Conservation (phyloP, 257 asterid genomes). For the Parsonsia alboflavescens region DNA sequence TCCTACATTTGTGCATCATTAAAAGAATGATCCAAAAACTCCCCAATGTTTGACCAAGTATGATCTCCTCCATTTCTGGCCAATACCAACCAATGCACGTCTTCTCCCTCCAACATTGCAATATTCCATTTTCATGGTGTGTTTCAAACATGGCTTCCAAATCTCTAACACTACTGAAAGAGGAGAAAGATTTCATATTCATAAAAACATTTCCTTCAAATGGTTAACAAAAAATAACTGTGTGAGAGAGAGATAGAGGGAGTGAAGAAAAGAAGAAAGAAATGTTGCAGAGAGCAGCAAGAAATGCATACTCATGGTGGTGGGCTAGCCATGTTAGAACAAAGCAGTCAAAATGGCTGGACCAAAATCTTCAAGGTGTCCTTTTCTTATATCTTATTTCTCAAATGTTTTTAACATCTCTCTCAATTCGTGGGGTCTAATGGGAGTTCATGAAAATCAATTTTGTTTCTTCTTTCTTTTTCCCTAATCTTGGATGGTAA, state of each 20-base stretch:
- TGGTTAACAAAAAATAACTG: background rate
- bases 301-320: constrained; percentile 61
- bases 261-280: background rate
- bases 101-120: background rate
- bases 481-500: background rate
- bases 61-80: constrained; percentile 18
- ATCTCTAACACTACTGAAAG: constrained; percentile 1
- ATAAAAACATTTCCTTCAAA: background rate
- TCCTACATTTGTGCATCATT: constrained; percentile 38
- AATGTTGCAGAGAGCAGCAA: constrained; percentile 53
- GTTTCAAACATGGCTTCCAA: constrained; percentile 10
- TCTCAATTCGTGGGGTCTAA: background rate
- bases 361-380: constrained; percentile 40
- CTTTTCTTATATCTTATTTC: background rate
- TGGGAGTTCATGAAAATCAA: background rate
- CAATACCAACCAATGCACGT: constrained; percentile 16
- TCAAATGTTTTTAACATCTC: constrained; percentile 1
- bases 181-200: constrained; percentile 4
- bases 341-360: constrained; percentile 54
- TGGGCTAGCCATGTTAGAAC: constrained; percentile 56
- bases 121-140: constrained; percentile 10
- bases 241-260: background rate
- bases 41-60: constrained; percentile 25
- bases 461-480: background rate
- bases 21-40: constrained; percentile 14